A percentile compares a stretch with the other conserved stretches of the same genome.
These are phyloP conservation scores for Teratosphaeria gauchensis DNA, from an alignment of 2,329 filamentous ascomycete species.

Conservation along the genomic window DNA sequence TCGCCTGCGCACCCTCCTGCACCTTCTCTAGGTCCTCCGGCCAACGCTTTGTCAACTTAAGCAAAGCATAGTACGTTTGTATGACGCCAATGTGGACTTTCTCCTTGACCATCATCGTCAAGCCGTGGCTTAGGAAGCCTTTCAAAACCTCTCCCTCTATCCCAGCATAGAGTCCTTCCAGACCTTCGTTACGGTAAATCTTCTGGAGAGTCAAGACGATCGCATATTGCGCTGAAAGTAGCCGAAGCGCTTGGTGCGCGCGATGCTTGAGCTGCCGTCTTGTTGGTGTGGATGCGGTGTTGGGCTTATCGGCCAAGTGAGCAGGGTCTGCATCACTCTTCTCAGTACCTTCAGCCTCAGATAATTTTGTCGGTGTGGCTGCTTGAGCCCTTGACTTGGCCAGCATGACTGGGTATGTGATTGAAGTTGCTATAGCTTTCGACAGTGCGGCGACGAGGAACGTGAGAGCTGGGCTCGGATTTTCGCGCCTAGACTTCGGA, in stretches of 20 bases:
- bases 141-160: slow-evolving; percentile 68
- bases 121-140: slow-evolving; percentile 75
- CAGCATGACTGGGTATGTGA: slow-evolving; percentile 79
- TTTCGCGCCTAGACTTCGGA: slow-evolving; percentile 40
- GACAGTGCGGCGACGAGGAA: slow-evolving; percentile 65
- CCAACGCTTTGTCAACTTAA: slow-evolving; percentile 38
- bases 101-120: slow-evolving; percentile 82
- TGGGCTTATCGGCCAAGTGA: slow-evolving; percentile 8
- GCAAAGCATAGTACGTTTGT: slow-evolving; percentile 57
- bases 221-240: slow-evolving; percentile 22
- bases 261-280: slow-evolving; percentile 1
- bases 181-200: slow-evolving; percentile 47
- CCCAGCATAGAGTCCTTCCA: slow-evolving; percentile 63
- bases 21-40: slow-evolving; percentile 29
- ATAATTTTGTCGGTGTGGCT: slow-evolving; percentile 27
- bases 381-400: slow-evolving; percentile 74
- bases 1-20: slow-evolving; percentile 11
- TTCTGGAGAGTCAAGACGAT: slow-evolving; percentile 20
- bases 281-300: slow-evolving; percentile 4
- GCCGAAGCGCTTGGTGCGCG: slow-evolving; percentile 3
- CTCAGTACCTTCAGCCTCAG: slow-evolving; percentile 18
- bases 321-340: slow-evolving; percentile 10
- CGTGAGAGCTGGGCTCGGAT: slow-evolving; percentile 45
- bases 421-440: slow-evolving; percentile 64
- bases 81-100: slow-evolving; percentile 63